Conservation (phyloP, 768 basidiomycete genomes). For the Pleurotus tuoliensis region DNA sequence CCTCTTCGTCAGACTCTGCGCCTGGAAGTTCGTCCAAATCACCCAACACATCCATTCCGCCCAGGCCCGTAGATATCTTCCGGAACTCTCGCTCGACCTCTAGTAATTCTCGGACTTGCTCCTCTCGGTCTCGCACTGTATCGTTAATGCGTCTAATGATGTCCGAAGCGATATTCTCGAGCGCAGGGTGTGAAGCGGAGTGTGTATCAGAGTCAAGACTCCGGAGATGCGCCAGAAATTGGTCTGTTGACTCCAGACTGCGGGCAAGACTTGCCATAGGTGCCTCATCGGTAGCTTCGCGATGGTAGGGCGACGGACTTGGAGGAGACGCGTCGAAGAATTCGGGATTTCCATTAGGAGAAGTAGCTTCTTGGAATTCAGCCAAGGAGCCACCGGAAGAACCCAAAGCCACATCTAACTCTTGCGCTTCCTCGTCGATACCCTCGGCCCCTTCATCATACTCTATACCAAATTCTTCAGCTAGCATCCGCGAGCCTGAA, state of each 20-base stretch:
- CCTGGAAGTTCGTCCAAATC: slow-evolving; percentile 60
- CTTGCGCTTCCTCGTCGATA: slow-evolving; percentile 38
- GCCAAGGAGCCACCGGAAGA: not conserved
- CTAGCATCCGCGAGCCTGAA: slow-evolving; percentile 69
- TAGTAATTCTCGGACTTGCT: slow-evolving; percentile 73
- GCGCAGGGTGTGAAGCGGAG: slow-evolving; percentile 33
- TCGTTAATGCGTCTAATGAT: slow-evolving; percentile 77
- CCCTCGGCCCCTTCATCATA: slow-evolving; percentile 86
- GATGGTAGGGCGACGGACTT: slow-evolving; percentile 29
- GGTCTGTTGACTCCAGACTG: slow-evolving; percentile 73
- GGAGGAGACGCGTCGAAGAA: slow-evolving; percentile 43
- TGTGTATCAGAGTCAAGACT: slow-evolving; percentile 56
- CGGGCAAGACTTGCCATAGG: slow-evolving; percentile 70
- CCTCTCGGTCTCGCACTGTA: slow-evolving; percentile 71
- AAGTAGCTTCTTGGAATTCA: slow-evolving; percentile 18
- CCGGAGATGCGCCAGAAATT: slow-evolving; percentile 70
- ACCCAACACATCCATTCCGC: slow-evolving; percentile 69
- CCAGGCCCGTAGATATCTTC: slow-evolving; percentile 72
- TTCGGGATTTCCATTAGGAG: slow-evolving; percentile 24
- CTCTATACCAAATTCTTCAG: slow-evolving; percentile 88
- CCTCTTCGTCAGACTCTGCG: slow-evolving; percentile 25
- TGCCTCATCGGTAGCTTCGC: slow-evolving; percentile 42
- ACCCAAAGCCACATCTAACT: not conserved
- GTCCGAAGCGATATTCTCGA: slow-evolving; percentile 73
- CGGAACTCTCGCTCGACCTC: slow-evolving; percentile 79